These are phyloP conservation scores for Fistulifera solaris DNA, from an alignment of 108 stramenopile species.

Conservation along the genomic window DNA sequence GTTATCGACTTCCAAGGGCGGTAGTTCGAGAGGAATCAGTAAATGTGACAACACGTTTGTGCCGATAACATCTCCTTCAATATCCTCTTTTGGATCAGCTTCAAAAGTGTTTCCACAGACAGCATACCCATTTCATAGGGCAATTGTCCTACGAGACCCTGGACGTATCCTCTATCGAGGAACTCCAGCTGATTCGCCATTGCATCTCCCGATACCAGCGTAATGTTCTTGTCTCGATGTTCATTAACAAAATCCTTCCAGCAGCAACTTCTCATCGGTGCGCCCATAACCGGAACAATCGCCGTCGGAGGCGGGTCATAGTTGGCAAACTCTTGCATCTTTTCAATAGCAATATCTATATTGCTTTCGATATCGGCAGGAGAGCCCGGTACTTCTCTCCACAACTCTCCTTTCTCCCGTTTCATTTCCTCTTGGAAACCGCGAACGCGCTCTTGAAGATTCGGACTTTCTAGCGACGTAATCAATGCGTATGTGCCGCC, in stretches of 20 bases:
- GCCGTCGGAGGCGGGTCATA: not conserved
- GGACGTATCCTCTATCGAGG: conserved; percentile 16
- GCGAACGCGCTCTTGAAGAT: conserved; percentile 6
- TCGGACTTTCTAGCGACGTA: conserved; percentile 1
- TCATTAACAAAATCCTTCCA: conserved; percentile 1
- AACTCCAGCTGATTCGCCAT: conserved; percentile 12
- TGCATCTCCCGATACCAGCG: conserved; percentile 9
- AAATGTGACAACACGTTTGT: conserved; percentile 15
- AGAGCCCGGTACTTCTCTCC: not conserved
- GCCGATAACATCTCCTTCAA: not conserved
- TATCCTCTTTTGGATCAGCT: not conserved
- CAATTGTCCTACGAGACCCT: conserved; percentile 31
- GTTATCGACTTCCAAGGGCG: not conserved
- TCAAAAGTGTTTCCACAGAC: not conserved
- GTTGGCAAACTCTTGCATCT: conserved; percentile 1
- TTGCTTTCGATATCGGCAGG: conserved; percentile 2
- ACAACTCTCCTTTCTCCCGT: not conserved
- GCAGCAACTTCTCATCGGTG: not conserved
- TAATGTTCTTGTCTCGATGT: conserved; percentile 3
- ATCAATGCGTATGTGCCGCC: conserved; percentile 19
- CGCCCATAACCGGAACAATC: conserved; percentile 1
- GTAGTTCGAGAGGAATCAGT: conserved; percentile 20
- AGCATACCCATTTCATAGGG: conserved; percentile 21
- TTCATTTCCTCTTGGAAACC: conserved; percentile 4
- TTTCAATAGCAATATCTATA: not conserved